Conservation (phyloP, 306 rosid species). For the Fagus sylvatica region DNA sequence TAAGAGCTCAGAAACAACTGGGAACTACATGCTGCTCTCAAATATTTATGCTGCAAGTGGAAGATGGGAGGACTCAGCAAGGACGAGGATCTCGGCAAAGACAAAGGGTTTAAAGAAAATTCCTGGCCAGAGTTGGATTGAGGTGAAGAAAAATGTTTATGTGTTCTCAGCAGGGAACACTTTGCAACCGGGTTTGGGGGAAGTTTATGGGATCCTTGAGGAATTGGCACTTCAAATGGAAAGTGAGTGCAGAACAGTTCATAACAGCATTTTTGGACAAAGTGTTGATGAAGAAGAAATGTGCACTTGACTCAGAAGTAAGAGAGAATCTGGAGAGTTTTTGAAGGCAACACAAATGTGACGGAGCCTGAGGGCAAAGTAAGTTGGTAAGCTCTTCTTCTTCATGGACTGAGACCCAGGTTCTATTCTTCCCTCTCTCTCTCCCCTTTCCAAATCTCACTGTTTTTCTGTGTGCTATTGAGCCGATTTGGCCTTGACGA, state of each 20-base stretch:
- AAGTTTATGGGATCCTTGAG: constrained; percentile 49
- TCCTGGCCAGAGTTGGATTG: constrained; percentile 82
- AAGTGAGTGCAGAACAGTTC: constrained; percentile 27
- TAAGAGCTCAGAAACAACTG: constrained; percentile 43
- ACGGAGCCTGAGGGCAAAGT: too few relatives aligned
- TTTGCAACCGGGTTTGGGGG: constrained; percentile 39
- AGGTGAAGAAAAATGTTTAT: constrained; percentile 61
- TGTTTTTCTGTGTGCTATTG: too few relatives aligned
- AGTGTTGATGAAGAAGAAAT: constrained; percentile 23
- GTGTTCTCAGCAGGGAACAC: constrained; percentile 66
- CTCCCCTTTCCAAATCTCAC: too few relatives aligned
- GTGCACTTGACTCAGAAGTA: too few relatives aligned
- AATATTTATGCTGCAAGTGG: constrained; percentile 75
- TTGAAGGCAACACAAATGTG: too few relatives aligned
- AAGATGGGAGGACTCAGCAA: constrained; percentile 86
- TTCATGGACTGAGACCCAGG: too few relatives aligned
- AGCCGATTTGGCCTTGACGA: too few relatives aligned
- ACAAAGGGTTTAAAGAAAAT: constrained; percentile 63
- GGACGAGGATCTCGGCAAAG: constrained; percentile 69
- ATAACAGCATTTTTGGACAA: constrained; percentile 19
- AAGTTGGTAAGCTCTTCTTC: too few relatives aligned
- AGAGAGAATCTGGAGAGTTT: too few relatives aligned
- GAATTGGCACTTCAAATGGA: constrained; percentile 66
- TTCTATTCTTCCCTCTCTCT: too few relatives aligned
- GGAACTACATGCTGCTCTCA: constrained; percentile 77